Evolutionary conservation across 2,329 filamentous ascomycete genomes (phyloP).

Genomic region (Bipolaris bicolor): DNA sequence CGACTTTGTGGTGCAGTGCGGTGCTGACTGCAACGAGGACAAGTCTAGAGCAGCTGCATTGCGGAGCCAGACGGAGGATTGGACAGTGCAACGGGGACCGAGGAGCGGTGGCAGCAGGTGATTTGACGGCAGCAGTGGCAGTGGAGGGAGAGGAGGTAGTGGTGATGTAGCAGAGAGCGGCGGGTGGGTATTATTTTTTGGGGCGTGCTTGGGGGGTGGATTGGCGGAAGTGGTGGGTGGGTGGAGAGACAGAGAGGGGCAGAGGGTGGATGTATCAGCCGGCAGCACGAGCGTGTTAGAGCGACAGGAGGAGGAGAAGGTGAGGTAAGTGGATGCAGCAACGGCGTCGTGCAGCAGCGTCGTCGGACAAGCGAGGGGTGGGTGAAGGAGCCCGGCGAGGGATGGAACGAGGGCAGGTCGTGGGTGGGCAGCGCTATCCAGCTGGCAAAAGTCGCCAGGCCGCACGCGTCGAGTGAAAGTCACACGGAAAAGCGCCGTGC

Average conservation of each 20-base stretch:
- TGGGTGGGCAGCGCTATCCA: constrained; percentile 16
- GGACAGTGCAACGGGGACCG: constrained; percentile 27
- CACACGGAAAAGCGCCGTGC: constrained; percentile 21
- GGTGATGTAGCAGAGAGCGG: constrained; percentile 4
- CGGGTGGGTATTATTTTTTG: constrained; percentile 15
- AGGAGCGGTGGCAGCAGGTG: background rate
- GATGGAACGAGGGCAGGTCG: constrained; percentile 1
- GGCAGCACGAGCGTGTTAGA: constrained; percentile 12
- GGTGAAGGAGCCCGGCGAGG: background rate
- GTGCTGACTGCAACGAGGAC: constrained; percentile 17
- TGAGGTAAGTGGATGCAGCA: background rate
- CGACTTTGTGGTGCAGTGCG: constrained; percentile 14
- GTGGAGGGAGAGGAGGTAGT: background rate
- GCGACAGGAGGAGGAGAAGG: background rate
- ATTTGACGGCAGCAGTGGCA: background rate
- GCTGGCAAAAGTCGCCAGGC: constrained; percentile 22
- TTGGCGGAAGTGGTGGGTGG: background rate
- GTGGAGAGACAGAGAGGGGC: constrained; percentile 16
- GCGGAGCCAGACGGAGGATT: constrained; percentile 34
- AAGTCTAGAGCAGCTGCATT: constrained; percentile 35
- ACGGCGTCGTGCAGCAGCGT: background rate
- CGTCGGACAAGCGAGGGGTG: background rate
- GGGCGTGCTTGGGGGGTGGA: constrained; percentile 14
- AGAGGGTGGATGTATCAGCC: constrained; percentile 16
- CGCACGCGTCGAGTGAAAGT: constrained; percentile 19